phyloP scores from a whole-genome alignment of 129 eudicot species.

The Pulicaria dysenterica region DNA sequence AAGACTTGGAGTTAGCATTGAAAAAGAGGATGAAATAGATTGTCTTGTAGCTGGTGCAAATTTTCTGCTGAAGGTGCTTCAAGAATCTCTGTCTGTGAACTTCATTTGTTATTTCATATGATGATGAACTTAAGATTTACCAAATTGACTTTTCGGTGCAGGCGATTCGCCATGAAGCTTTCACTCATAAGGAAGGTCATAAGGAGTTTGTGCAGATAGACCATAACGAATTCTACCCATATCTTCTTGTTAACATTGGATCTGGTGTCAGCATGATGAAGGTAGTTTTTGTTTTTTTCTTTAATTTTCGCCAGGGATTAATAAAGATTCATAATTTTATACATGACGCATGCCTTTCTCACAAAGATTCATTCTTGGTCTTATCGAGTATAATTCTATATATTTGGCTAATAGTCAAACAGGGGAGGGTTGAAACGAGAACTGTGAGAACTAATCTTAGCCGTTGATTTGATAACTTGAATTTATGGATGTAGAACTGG shows the following conservation, averaged over 20 bases:
- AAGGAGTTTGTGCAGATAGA: constrained; percentile 94
- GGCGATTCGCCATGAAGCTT: constrained; percentile 96
- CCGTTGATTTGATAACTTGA: no score
- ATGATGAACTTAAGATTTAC: background rate
- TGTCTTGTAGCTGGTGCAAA: constrained; percentile 97
- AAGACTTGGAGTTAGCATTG: constrained; percentile 88
- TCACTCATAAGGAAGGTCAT: constrained; percentile 86
- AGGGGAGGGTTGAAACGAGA: no score
- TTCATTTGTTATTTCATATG: background rate
- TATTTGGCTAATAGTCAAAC: background rate
- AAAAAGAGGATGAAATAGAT: constrained; percentile 94
- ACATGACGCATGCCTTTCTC: no score
- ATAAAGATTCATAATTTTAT: no score
- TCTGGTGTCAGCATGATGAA: constrained; percentile 98
- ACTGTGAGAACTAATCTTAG: no score
- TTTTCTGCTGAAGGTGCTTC: constrained; percentile 78
- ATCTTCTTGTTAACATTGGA: constrained; percentile 94
- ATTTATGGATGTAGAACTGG: no score
- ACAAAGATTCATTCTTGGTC: no score
- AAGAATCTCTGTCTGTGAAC: background rate
- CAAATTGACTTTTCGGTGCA: constrained; percentile 29
- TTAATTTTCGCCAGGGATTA: no score
- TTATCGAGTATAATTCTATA: no score
- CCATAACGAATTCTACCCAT: constrained; percentile 85
- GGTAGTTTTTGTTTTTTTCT: constrained; percentile 39